These are phyloP conservation scores for Monilinia fructicola DNA, from an alignment of 2,329 filamentous ascomycete species.

Conservation along the genomic window DNA sequence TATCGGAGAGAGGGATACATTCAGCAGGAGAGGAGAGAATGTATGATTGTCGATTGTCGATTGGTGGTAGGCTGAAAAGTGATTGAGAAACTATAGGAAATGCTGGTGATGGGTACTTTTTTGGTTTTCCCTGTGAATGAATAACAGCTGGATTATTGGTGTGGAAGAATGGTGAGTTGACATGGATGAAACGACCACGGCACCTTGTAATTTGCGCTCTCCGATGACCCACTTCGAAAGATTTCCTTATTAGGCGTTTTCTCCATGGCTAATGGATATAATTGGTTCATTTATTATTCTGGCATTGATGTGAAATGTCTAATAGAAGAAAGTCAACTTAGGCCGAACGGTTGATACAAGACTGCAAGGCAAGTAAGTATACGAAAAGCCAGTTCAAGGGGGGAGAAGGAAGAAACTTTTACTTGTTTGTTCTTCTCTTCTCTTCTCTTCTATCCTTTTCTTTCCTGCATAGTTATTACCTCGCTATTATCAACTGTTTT, in stretches of 20 bases:
- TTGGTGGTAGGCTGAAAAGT: slow-evolving; percentile 18
- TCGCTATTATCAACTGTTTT: neutral
- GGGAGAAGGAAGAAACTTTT: too few relatives aligned
- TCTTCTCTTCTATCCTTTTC: too few relatives aligned
- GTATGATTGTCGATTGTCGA: neutral
- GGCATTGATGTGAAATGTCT: neutral
- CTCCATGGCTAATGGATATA: neutral
- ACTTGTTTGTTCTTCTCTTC: neutral
- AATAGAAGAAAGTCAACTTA: neutral
- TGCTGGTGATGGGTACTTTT: slow-evolving; percentile 6
- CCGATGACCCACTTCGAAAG: neutral
- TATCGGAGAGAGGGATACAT: slow-evolving; percentile 5
- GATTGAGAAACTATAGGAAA: slow-evolving; percentile 1
- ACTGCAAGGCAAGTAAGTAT: too few relatives aligned
- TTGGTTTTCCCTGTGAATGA: neutral
- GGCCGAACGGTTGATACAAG: too few relatives aligned
- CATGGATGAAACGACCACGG: slow-evolving; percentile 6
- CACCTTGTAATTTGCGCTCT: slow-evolving; percentile 1
- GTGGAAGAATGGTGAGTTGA: neutral
- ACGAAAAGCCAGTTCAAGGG: too few relatives aligned
- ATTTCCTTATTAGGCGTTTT: neutral
- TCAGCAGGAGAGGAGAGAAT: neutral
- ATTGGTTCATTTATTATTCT: slow-evolving; percentile 7
- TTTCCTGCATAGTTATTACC: too few relatives aligned
- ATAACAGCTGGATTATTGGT: slow-evolving; percentile 5